Evolutionary conservation across 1,284 basidiomycete species (phyloP), one percentile per base, ranked within the genome.

Genomic region (Leccinum fuscescens): DNA sequence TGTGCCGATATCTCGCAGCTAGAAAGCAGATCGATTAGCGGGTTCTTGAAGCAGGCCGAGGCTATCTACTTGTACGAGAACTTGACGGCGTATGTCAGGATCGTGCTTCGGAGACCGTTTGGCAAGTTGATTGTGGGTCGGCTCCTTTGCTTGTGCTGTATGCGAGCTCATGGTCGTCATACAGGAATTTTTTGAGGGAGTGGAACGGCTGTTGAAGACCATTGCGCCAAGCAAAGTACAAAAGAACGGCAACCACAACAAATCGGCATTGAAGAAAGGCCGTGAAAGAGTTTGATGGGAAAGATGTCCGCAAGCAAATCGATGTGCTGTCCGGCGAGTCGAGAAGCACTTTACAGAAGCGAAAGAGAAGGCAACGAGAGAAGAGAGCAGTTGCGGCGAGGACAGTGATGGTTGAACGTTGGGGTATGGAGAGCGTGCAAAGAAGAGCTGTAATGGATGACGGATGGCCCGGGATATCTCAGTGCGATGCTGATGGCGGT

Each of bases 261-360:
- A 89, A 66, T 84, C 86, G 0, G 79, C 90, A 0, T 78, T 95
- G 35, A 95, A 94, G 72, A 93, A 35, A 94, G 71, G 82, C 94
- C 9, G 77, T 94, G 55, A 94, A 93, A 70, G 95, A 98, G 66
- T 90, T 88, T 69, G 89, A 85, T 58, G 78, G 85, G 35, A 98
- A 97, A 74, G 96, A 99, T 72, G 79, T 98, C 31, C 87, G 93
- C 39, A 97, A 90, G 71, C 79, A 87, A 63, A 80, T 98, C 53
- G 96, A 98, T 63, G 85, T 86, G 8, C 81, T 99, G 49, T 91
- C 71, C 93, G 93, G 71, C 86, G 96, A 7, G 93, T 99, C 27
- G 93, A 95, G 74, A 99, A 99, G 74, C 96, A 98, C 72, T 98
- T 98, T 72, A 87, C 87, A 3, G 91, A 94, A 67, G 84, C 84